Base-by-base conservation (phyloP, 1,284 basidiomycete genomes). In the Omphalotus olearius region DNA sequence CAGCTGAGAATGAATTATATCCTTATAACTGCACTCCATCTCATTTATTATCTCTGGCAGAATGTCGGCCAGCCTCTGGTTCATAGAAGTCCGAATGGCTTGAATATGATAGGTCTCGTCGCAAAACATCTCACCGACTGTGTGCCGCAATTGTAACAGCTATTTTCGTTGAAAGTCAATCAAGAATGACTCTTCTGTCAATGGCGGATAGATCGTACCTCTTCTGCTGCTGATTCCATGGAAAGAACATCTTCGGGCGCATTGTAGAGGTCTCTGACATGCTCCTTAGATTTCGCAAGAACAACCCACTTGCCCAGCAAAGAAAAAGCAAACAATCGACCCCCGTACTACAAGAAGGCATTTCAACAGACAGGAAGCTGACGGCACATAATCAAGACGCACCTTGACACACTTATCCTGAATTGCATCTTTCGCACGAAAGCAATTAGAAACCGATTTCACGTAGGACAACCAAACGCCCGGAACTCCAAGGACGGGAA, bases 161-260 rank as follows among this genome's bases (percentile, higher is more conserved):
- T 64, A 42, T 30, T n/a, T n/a, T n/a, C 35, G 41, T 33, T 3
- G 10, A 28, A 28, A 4, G 14, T 2, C 4, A 13, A 13, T 14
- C 20, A 33, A 18, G 20, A n/a, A 40, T 40, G 23, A 5, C 23
- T 23, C 23, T 23, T 23, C 36, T 14, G 36, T 3, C 20, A 25
- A n/a, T 13, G 25, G 16, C 35, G 13, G 28, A 3, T 3, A 33
- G 13, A 10, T 33, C 65, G 25, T 16, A 69, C 69, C 33, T 69
- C 64, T 6, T 61, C 57, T 1, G 58, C 48, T 2, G 63, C 62
- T 14, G 57, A 60, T 11, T 45, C 16, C 52, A 65, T 65, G 3
- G 65, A 67, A 0, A 68, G 41, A 7, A 60, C 57, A 13, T 66
- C 61, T 35, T 69, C 67, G 1, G 66, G 60, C 3, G 63, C 57